A percentile compares a stretch with the other conserved stretches of the same genome.
Conservation (phyloP, 2,329 filamentous ascomycete genomes). For the Ceratocystis diversiconidia region DNA sequence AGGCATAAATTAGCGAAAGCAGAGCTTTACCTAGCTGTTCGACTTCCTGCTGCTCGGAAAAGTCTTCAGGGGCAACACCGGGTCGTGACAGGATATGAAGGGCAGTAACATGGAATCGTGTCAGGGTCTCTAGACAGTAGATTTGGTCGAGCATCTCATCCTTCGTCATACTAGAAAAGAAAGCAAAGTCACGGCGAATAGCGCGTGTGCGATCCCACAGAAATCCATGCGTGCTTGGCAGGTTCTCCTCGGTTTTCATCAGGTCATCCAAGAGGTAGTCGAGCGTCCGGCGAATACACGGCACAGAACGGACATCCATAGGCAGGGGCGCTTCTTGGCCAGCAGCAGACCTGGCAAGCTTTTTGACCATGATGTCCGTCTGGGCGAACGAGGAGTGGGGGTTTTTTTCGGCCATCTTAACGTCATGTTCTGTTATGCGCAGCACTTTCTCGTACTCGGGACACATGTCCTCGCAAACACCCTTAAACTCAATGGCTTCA, state of each 20-base stretch:
- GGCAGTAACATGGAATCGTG: slow-evolving; percentile 51
- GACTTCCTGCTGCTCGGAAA: slow-evolving; percentile 52
- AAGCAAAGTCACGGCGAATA: slow-evolving; percentile 53
- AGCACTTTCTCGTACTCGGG: slow-evolving; percentile 51
- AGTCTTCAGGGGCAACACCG: slow-evolving; percentile 43
- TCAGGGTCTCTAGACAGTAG: slow-evolving; percentile 51
- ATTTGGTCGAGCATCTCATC: slow-evolving; percentile 45
- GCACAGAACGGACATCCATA: slow-evolving; percentile 50
- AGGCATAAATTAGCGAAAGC: slow-evolving; percentile 50
- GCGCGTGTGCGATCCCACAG: slow-evolving; percentile 55
- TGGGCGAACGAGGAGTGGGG: slow-evolving; percentile 32
- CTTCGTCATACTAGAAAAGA: slow-evolving; percentile 45
- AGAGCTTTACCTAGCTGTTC: slow-evolving; percentile 53
- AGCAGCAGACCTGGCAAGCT: slow-evolving; percentile 51
- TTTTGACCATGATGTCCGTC: slow-evolving; percentile 48
- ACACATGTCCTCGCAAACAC: slow-evolving; percentile 56
- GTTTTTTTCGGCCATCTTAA: slow-evolving; percentile 42
- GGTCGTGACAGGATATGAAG: slow-evolving; percentile 47
- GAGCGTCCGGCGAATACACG: slow-evolving; percentile 43
- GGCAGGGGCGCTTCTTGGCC: slow-evolving; percentile 53
- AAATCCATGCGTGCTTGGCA: slow-evolving; percentile 45
- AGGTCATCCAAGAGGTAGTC: slow-evolving; percentile 50
- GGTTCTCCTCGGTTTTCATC: slow-evolving; percentile 38
- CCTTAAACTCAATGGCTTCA: slow-evolving; percentile 52
- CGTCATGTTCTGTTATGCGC: slow-evolving; percentile 47